Percentiles rank a stretch among this genome's conserved stretches.
Evolutionary conservation across 441 rosid species (phyloP).

Genomic region (Populus trichocarpa): DNA sequence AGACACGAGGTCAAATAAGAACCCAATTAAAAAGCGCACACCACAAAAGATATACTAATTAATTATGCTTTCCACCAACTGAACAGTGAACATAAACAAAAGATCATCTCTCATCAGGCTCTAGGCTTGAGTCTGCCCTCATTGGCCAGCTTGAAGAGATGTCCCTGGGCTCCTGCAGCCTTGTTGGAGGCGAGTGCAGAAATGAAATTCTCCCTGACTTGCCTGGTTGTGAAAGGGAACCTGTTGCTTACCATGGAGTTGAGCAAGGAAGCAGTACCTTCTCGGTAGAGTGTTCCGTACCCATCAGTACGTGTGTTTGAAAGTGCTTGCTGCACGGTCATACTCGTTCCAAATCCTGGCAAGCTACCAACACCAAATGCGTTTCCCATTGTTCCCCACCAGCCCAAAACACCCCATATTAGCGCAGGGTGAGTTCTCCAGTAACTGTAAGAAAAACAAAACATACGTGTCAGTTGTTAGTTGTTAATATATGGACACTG

Average conservation of each 20-base stretch:
- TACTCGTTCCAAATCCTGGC: conserved; percentile 21
- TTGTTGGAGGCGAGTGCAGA: conserved; percentile 19
- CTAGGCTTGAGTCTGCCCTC: conserved; percentile 25
- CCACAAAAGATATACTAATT: background rate
- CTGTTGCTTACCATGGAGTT: conserved; percentile 27
- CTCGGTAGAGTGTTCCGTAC: conserved; percentile 32
- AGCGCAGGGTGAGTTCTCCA: conserved; percentile 30
- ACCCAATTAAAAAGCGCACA: background rate
- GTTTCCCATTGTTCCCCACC: conserved; percentile 33
- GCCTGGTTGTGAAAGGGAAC: conserved; percentile 27
- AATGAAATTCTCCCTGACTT: conserved; percentile 29
- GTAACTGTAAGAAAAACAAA: conserved; percentile 18
- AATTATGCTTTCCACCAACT: background rate
- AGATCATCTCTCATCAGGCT: background rate
- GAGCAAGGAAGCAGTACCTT: conserved; percentile 35
- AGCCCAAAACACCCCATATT: conserved; percentile 27
- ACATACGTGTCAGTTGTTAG: background rate
- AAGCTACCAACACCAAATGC: conserved; percentile 25
- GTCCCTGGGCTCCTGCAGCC: conserved; percentile 29
- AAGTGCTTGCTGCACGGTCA: conserved; percentile 28
- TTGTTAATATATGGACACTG: background rate
- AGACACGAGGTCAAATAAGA: background rate
- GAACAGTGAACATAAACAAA: background rate
- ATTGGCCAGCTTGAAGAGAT: conserved; percentile 31
- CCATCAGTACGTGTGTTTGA: conserved; percentile 28